phyloP scores from a whole-genome alignment of 495 filamentous ascomycete species.

The Sporormia fimetaria region DNA sequence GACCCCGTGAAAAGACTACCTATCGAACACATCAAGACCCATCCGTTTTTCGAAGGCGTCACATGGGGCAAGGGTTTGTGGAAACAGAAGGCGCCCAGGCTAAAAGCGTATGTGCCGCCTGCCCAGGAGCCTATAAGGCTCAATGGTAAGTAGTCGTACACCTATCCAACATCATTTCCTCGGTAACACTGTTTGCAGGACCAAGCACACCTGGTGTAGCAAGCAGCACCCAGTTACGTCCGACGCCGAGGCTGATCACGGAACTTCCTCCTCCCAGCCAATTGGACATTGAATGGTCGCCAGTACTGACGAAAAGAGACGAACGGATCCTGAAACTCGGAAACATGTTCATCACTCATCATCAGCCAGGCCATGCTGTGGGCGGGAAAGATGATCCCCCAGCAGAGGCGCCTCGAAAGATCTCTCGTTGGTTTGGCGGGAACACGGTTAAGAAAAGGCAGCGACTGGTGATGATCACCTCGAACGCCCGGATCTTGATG shows the following conservation, averaged over 20 bases:
- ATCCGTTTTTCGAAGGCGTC: conserved; percentile 92
- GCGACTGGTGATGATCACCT: conserved; percentile 90
- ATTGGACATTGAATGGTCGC: conserved; percentile 98
- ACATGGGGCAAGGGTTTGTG: conserved; percentile 76
- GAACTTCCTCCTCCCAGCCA: conserved; percentile 93
- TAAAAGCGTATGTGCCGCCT: conserved; percentile 78
- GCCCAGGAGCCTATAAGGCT: conserved; percentile 73
- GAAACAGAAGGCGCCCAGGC: conserved; percentile 79
- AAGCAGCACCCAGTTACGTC: conserved; percentile 37
- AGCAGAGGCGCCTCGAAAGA: conserved; percentile 60
- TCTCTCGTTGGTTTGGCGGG: conserved; percentile 84
- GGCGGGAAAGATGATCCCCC: conserved; percentile 51
- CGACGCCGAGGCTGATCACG: conserved; percentile 76
- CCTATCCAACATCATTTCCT: conserved; percentile 39
- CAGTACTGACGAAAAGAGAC: conserved; percentile 78
- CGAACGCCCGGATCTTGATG: conserved; percentile 75
- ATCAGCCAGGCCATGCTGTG: conserved; percentile 57
- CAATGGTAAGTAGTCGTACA: conserved; percentile 45
- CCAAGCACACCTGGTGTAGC: conserved; percentile 37
- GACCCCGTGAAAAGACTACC: conserved; percentile 80
- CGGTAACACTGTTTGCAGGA: conserved; percentile 27
- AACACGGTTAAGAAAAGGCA: conserved; percentile 85
- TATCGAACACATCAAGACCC: conserved; percentile 94
- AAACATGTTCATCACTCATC: conserved; percentile 70
- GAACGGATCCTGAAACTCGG: conserved; percentile 93